Conservation (phyloP, 2,329 filamentous ascomycete genomes). For the Nemania sp. region DNA sequence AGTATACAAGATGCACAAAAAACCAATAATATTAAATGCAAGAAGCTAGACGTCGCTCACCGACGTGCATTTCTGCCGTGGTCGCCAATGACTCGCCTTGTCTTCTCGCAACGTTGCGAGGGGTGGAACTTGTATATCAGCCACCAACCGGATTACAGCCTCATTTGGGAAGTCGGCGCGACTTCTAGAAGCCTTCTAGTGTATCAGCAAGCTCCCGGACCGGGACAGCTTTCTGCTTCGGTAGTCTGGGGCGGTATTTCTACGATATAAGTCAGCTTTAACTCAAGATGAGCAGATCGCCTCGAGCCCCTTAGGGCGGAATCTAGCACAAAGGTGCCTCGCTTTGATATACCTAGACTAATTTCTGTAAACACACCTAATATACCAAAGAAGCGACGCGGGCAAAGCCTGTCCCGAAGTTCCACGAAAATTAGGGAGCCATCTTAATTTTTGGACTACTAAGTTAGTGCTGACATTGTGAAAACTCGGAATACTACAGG, state of each 20-base stretch:
- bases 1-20: background rate
- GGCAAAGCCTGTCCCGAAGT: too few relatives aligned
- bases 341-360: conserved; percentile 4
- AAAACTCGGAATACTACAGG: background rate
- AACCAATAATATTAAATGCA: too few relatives aligned
- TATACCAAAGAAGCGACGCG: too few relatives aligned
- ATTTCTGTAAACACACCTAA: too few relatives aligned
- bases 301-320: background rate
- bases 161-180: conserved; percentile 13
- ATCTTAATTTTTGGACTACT: background rate
- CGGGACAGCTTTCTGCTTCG: conserved; percentile 4
- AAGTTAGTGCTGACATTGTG: background rate
- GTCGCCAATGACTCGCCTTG: conserved; percentile 1
- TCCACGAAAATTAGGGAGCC: background rate
- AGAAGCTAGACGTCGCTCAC: background rate
- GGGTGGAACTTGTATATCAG: conserved; percentile 3
- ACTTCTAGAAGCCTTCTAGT: conserved; percentile 24
- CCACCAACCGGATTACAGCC: conserved; percentile 15
- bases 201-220: conserved; percentile 15
- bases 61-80: background rate
- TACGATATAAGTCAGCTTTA: too few relatives aligned
- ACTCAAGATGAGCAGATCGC: too few relatives aligned
- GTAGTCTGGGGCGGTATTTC: conserved; percentile 4
- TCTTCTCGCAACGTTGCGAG: background rate
- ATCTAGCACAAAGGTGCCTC: conserved; percentile 17